Percentiles rank a stretch among this genome's conserved stretches.
Conservation (phyloP, 2,329 filamentous ascomycete species). For the Nigrospora osmanthi region DNA sequence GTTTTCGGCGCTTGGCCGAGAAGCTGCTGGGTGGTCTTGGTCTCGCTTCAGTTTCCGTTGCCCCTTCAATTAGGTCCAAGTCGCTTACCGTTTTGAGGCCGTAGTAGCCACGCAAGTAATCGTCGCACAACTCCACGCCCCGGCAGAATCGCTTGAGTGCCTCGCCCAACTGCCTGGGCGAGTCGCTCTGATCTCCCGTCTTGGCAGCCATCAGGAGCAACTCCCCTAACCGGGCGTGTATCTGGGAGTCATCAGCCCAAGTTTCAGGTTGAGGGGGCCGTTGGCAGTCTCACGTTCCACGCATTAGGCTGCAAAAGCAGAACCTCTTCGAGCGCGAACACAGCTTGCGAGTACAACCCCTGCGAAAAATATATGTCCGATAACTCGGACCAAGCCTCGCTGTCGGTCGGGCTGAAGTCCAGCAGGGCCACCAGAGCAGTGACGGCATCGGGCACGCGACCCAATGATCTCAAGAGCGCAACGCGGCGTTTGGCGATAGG, state of each 20-base stretch:
- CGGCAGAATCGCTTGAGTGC: conserved; percentile 80
- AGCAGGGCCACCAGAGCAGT: conserved; percentile 66
- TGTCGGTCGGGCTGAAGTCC: conserved; percentile 79
- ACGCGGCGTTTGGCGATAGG: conserved; percentile 79
- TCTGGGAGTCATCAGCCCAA: conserved; percentile 40
- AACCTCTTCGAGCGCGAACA: conserved; percentile 87
- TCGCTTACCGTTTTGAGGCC: conserved; percentile 69
- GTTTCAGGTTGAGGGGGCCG: conserved; percentile 3
- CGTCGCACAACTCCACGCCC: conserved; percentile 87
- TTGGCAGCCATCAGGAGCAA: conserved; percentile 64
- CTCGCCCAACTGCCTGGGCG: conserved; percentile 54
- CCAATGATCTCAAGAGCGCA: conserved; percentile 69
- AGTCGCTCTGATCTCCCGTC: conserved; percentile 26
- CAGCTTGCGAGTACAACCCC: conserved; percentile 72
- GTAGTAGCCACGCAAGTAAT: conserved; percentile 88
- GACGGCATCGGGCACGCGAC: conserved; percentile 64
- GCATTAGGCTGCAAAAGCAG: conserved; percentile 81
- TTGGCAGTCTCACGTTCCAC: conserved; percentile 70
- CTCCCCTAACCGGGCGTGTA: conserved; percentile 83
- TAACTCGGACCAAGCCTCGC: conserved; percentile 89
- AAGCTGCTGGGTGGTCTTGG: conserved; percentile 41
- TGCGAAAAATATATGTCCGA: conserved; percentile 78
- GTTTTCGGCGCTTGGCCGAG: conserved; percentile 33
- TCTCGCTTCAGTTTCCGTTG: conserved; percentile 14
- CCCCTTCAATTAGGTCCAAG: background rate